Conservation (phyloP, 192 early-diverging fungal genomes). For the Coemansia sp. region DNA sequence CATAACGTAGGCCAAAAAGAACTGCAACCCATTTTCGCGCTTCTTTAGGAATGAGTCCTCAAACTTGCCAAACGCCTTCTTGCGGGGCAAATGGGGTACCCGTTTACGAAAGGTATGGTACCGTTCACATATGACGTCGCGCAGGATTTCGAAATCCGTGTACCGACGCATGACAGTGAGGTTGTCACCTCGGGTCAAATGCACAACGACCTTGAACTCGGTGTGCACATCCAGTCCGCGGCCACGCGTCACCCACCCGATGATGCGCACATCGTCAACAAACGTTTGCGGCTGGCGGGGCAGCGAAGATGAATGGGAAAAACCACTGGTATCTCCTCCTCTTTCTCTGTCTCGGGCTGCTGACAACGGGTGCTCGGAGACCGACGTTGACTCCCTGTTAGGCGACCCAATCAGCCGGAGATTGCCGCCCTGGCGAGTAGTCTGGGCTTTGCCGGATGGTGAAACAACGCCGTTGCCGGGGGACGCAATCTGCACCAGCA, state of each 20-base stretch:
- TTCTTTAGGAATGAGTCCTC: constrained; percentile 51
- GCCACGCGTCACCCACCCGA: constrained; percentile 49
- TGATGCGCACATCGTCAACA: constrained; percentile 50
- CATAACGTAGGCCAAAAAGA: constrained; percentile 54
- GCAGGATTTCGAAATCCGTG: constrained; percentile 49
- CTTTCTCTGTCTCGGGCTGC: not conserved
- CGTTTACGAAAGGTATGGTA: constrained; percentile 45
- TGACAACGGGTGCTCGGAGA: too few species aligned
- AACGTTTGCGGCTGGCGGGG: constrained; percentile 16
- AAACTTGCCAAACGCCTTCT: constrained; percentile 56
- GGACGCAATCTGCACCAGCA: not conserved
- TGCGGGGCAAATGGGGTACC: constrained; percentile 44
- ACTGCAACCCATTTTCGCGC: constrained; percentile 55
- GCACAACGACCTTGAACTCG: constrained; percentile 48
- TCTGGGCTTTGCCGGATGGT: constrained; percentile 13
- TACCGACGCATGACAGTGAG: constrained; percentile 50
- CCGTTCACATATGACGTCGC: constrained; percentile 34
- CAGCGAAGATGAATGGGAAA: not conserved
- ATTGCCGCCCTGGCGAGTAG: constrained; percentile 8
- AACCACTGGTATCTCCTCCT: not conserved
- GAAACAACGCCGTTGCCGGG: not conserved
- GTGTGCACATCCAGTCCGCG: constrained; percentile 51
- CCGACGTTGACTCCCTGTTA: not conserved
- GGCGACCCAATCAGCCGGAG: constrained; percentile 15
- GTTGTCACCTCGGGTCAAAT: constrained; percentile 33